phyloP scores from a whole-genome alignment of 345 rosid species.

The Trapa bicornis region DNA sequence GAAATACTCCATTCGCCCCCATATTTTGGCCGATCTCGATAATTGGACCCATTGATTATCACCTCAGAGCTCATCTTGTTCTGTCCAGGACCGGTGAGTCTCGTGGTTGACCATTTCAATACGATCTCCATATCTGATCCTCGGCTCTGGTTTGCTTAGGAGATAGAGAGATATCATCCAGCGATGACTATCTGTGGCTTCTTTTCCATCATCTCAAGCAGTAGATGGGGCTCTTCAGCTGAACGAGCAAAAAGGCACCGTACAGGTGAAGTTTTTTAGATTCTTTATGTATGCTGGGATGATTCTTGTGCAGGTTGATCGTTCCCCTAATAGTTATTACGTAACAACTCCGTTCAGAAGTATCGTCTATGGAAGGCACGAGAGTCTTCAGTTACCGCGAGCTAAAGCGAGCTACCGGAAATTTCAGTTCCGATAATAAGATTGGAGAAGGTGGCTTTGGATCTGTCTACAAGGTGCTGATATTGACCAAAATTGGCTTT shows the following conservation, averaged over 20 bases:
- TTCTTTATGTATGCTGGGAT: neutral
- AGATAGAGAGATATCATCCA: neutral
- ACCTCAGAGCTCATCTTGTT: neutral
- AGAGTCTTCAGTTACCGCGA: conserved; percentile 56
- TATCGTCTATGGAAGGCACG: conserved; percentile 32
- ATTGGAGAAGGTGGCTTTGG: conserved; percentile 99
- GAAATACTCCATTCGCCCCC: neutral
- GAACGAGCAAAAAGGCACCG: neutral
- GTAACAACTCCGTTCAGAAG: conserved; percentile 20
- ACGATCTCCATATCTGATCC: neutral
- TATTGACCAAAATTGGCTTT: neutral
- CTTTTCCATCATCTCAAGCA: neutral
- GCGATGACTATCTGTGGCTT: conserved; percentile 2
- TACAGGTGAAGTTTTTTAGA: neutral
- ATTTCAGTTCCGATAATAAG: conserved; percentile 48
- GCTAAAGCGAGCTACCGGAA: conserved; percentile 54
- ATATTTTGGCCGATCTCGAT: neutral
- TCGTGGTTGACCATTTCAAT: neutral
- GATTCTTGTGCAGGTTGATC: neutral
- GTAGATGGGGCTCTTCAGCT: neutral
- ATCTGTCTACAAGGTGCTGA: conserved; percentile 29
- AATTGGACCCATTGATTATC: no score
- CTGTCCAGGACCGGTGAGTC: neutral
- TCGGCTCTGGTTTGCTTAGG: neutral
- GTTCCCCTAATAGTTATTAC: neutral